phyloP scores from a whole-genome alignment of 331 rosid genomes.

The Phaseolus coccineus region DNA sequence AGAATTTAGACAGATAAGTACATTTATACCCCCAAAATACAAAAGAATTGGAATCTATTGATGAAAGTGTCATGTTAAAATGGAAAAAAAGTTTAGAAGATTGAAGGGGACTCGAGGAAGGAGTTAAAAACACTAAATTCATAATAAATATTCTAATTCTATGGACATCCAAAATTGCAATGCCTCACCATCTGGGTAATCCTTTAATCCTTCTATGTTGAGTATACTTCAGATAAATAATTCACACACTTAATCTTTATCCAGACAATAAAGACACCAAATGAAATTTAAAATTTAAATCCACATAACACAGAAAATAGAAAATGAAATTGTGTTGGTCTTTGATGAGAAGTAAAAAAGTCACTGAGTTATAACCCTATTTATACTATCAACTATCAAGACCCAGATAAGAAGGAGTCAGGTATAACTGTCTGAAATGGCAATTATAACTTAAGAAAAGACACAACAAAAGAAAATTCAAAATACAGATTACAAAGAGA shows the following conservation, averaged over 20 bases:
- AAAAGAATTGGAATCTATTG: constrained; percentile 2
- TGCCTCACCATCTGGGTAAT: constrained; percentile 3
- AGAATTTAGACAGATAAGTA: constrained; percentile 14
- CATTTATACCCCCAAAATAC: constrained; percentile 11
- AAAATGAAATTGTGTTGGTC: neutral
- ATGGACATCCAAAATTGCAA: neutral
- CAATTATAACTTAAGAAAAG: neutral
- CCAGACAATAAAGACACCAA: constrained; percentile 22
- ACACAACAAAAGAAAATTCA: neutral
- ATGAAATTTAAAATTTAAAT: constrained; percentile 16
- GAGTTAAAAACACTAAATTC: constrained; percentile 13
- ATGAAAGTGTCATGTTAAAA: constrained; percentile 1
- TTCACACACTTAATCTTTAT: constrained; percentile 5
- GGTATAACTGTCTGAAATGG: neutral
- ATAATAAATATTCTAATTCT: constrained; percentile 9
- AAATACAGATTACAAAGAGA: neutral
- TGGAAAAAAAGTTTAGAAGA: constrained; percentile 21
- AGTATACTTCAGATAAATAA: neutral
- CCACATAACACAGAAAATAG: neutral
- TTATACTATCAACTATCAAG: neutral
- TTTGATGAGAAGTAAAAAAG: neutral
- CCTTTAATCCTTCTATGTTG: constrained; percentile 24
- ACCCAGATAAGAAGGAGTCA: neutral
- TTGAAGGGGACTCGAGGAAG: constrained; percentile 4
- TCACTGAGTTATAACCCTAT: neutral